Conservation (phyloP, 2,329 filamentous ascomycete species). For the Alternaria triticimaculans region DNA sequence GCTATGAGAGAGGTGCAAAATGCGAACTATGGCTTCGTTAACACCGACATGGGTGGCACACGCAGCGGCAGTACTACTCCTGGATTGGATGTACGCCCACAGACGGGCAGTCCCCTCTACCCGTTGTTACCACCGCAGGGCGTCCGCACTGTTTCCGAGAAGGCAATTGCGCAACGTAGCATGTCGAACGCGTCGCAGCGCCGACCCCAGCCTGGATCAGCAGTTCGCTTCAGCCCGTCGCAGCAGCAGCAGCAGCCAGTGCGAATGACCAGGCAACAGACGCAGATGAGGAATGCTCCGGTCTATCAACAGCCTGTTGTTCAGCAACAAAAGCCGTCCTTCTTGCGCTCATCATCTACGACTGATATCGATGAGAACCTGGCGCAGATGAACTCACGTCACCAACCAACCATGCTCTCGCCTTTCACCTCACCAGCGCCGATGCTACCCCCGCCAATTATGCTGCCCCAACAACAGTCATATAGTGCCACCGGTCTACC, state of each 20-base stretch:
- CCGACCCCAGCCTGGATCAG: not conserved
- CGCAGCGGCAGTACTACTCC: not conserved
- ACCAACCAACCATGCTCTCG: not conserved
- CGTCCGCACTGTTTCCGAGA: not conserved
- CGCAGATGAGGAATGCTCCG: not conserved
- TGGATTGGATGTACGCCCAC: not conserved
- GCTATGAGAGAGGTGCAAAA: not conserved
- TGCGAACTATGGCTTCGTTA: not conserved
- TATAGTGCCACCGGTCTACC: not conserved
- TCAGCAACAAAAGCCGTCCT: not conserved
- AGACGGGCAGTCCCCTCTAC: not conserved
- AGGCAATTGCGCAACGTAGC: not conserved
- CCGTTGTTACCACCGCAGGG: not conserved
- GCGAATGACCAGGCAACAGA: not conserved
- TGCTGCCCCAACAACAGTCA: not conserved
- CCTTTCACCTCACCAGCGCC: not conserved
- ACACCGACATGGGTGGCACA: not conserved
- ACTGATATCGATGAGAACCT: conserved; percentile 7
- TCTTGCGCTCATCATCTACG: conserved; percentile 6
- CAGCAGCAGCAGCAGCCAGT: not conserved
- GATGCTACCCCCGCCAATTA: not conserved
- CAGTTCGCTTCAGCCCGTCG: not conserved
- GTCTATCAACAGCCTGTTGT: not conserved
- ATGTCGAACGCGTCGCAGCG: not conserved
- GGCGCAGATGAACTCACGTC: not conserved